Conservation (phyloP, 495 filamentous ascomycete species). For the Parachaetomium inaequale region DNA sequence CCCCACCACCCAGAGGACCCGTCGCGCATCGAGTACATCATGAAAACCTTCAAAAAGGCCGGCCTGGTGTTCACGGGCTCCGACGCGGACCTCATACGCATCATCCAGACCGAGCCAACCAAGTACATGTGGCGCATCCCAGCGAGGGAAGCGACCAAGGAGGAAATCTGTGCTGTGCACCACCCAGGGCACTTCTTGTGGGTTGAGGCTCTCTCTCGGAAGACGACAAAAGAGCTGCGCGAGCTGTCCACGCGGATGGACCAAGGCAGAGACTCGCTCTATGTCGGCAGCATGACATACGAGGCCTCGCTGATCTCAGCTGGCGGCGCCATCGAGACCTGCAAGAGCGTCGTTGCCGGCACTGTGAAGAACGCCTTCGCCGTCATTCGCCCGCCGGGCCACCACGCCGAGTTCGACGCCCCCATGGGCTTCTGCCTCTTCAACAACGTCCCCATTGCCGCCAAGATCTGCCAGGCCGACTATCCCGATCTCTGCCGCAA, state of each 20-base stretch:
- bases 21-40: constrained; percentile 82
- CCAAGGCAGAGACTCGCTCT: constrained; percentile 74
- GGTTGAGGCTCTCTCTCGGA: constrained; percentile 57
- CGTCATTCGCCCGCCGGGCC: constrained; percentile 88
- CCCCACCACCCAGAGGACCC: constrained; percentile 94
- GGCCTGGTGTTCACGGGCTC: constrained; percentile 62
- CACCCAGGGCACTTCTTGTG: constrained; percentile 70
- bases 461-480: constrained; percentile 72
- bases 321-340: constrained; percentile 95
- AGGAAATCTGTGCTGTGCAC: constrained; percentile 78
- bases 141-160: constrained; percentile 67
- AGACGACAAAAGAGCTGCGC: constrained; percentile 59
- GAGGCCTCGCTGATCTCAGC: constrained; percentile 76
- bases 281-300: constrained; percentile 79
- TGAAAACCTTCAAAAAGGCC: constrained; percentile 72
- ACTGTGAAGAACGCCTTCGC: constrained; percentile 90
- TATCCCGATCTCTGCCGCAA: constrained; percentile 78
- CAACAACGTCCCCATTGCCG: constrained; percentile 92
- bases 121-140: constrained; percentile 71
- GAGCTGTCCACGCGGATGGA: constrained; percentile 54
- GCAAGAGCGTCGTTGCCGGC: constrained; percentile 73
- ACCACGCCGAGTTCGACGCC: constrained; percentile 81
- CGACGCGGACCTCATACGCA: constrained; percentile 43
- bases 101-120: constrained; percentile 45
- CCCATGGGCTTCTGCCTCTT: constrained; percentile 95